Conservation (phyloP, 345 rosid genomes). For the sweet orange (Citrus sinensis) region DNA sequence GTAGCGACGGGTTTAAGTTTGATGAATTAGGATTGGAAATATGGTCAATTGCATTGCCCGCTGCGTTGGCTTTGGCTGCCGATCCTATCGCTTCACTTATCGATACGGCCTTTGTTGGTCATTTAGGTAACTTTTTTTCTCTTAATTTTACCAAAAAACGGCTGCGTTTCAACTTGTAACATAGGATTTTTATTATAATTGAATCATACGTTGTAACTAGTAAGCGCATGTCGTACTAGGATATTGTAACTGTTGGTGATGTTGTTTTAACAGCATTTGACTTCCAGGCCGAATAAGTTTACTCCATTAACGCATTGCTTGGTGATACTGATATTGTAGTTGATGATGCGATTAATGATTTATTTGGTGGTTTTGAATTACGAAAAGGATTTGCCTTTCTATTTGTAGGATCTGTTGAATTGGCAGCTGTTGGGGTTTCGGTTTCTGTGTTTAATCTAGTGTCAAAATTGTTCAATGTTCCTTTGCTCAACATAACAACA, state of each 20-base stretch:
- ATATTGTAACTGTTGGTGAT: too few relatives aligned
- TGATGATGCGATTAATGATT: not conserved
- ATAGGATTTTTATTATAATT: too few relatives aligned
- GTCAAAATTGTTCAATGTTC: conserved; percentile 83
- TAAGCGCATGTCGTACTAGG: too few relatives aligned
- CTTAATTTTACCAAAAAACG: not conserved
- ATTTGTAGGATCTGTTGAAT: conserved; percentile 66
- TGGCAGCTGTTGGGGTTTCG: conserved; percentile 92
- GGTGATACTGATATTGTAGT: not conserved
- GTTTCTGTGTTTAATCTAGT: conserved; percentile 81
- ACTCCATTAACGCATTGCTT: not conserved
- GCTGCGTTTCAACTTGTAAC: not conserved
- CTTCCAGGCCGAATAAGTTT: not conserved
- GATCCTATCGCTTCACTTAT: conserved; percentile 82
- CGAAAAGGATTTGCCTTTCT: not conserved
- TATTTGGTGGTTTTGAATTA: not conserved
- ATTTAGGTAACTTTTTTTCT: conserved; percentile 45
- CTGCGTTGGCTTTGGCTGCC: conserved; percentile 90
- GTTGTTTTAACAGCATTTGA: not conserved
- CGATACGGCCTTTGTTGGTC: conserved; percentile 89
- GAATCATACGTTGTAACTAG: too few relatives aligned
- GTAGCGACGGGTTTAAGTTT: conserved; percentile 41
- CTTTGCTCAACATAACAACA: conserved; percentile 80
- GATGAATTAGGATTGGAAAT: conserved; percentile 67
- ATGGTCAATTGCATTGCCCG: conserved; percentile 84